phyloP scores from a whole-genome alignment of 352 stramenopile species.

The Phytophthora nicotianae region DNA sequence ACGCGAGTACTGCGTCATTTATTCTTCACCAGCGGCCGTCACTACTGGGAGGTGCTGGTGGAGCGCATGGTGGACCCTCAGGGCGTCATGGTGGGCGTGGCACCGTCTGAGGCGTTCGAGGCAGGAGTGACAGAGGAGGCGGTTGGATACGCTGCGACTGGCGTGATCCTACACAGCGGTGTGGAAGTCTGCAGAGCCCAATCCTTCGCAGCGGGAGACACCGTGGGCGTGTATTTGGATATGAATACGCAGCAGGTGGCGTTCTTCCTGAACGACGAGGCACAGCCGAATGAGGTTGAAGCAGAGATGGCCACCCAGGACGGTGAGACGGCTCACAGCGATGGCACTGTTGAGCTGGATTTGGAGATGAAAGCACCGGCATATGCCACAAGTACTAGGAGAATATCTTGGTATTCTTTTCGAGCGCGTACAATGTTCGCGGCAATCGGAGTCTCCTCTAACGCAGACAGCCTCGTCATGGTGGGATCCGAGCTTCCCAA shows the following conservation, averaged over 20 bases:
- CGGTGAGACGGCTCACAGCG: slow-evolving; percentile 5
- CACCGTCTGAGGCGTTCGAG: slow-evolving; percentile 33
- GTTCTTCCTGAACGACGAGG: slow-evolving; percentile 56
- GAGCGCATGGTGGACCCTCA: slow-evolving; percentile 31
- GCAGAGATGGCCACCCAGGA: not conserved
- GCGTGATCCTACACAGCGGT: slow-evolving; percentile 43
- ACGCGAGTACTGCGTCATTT: slow-evolving; percentile 49
- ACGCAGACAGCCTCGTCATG: slow-evolving; percentile 42
- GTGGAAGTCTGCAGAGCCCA: slow-evolving; percentile 36
- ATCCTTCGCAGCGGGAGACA: slow-evolving; percentile 43
- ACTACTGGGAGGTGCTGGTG: slow-evolving; percentile 57
- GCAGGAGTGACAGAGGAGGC: slow-evolving; percentile 30
- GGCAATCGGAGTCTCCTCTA: slow-evolving; percentile 34
- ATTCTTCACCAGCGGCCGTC: slow-evolving; percentile 58
- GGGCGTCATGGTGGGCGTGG: slow-evolving; percentile 41
- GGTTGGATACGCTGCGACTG: slow-evolving; percentile 44
- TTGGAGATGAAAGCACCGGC: slow-evolving; percentile 29
- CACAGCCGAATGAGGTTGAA: slow-evolving; percentile 18
- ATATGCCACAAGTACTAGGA: slow-evolving; percentile 2
- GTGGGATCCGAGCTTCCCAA: slow-evolving; percentile 28
- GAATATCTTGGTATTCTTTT: slow-evolving; percentile 33
- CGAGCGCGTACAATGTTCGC: slow-evolving; percentile 38
- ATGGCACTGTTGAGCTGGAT: not conserved
- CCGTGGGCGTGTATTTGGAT: slow-evolving; percentile 50
- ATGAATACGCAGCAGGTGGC: slow-evolving; percentile 46